Evolutionary conservation across 2,329 filamentous ascomycete species (phyloP), one percentile per base, ranked within the genome.

Genomic region (Xylaria sp.): DNA sequence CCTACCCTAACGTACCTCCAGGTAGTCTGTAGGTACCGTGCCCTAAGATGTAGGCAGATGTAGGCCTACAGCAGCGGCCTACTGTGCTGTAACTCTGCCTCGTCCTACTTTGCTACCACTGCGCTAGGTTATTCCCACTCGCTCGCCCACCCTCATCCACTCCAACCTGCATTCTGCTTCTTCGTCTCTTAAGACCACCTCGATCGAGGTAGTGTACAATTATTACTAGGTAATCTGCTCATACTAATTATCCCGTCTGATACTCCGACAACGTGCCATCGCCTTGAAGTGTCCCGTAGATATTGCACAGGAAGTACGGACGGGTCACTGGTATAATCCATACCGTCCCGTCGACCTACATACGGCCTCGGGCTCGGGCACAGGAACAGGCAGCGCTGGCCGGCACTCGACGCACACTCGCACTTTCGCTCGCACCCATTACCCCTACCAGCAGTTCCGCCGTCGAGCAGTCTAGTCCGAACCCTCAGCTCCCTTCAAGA

Each of bases 401-500:
- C 23, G 23, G 23, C 23, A 30, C 23, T 30, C 37, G 37, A 9
- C 37, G 37, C 37, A 42, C 37, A 42, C 37, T 42, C 11, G 8
- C 37, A 42, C 11, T 13, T 2, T 42, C 37, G 37, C 37, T 30
- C 23, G 23, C 13, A 42, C 37, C 37, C 37, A 42, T 42, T 42
- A 42, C 9, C 37, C 9, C 37, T 42, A 42, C 37, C 37, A 10
- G 37, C 37, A 9, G 37, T 13, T 13, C 9, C 13, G 13, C 13
- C 37, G 4, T 10, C 37, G 13, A 10, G 13, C 37, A 42, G 37
- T 42, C 13, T 13, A 50, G 18, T 18, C 48, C 11, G 23, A 16
- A 23, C 13, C 35, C 16, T 7, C 39, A 30, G 46, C 44, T 30
- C 39, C 50, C 23, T 49, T 59, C 62, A 63, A 63, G 52, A 63